Conservation (phyloP, 2,329 filamentous ascomycete species). For the Penicillium corylophilum region DNA sequence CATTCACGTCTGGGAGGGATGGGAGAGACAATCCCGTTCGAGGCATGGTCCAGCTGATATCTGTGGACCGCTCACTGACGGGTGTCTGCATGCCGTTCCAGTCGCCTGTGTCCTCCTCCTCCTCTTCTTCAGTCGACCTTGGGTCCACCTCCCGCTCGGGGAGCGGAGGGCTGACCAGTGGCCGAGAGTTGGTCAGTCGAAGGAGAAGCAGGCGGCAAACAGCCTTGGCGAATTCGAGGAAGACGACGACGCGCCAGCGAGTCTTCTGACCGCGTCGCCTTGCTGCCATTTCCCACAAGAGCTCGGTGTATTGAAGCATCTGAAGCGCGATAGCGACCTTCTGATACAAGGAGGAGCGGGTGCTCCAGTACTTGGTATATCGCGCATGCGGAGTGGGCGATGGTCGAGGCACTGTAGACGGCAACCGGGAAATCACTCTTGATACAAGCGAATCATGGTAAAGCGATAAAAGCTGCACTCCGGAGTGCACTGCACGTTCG, state of each 20-base stretch:
- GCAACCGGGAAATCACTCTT: constrained; percentile 59
- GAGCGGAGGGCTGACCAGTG: constrained; percentile 77
- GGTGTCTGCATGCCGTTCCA: constrained; percentile 50
- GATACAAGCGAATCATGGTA: constrained; percentile 89
- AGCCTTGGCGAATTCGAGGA: constrained; percentile 84
- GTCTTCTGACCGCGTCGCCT: constrained; percentile 76
- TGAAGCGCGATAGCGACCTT: constrained; percentile 79
- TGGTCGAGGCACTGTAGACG: constrained; percentile 50
- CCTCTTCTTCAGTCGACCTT: constrained; percentile 53
- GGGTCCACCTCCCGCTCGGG: constrained; percentile 82
- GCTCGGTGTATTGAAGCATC: constrained; percentile 89
- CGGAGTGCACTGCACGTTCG: constrained; percentile 65
- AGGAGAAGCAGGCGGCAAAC: constrained; percentile 77
- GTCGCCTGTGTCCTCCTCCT: constrained; percentile 40
- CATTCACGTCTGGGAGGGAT: constrained; percentile 72
- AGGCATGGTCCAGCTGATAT: constrained; percentile 82
- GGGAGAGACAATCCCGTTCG: constrained; percentile 84
- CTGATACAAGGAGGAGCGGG: constrained; percentile 68
- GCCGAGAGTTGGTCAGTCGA: constrained; percentile 77
- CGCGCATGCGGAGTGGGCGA: constrained; percentile 59
- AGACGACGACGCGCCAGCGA: constrained; percentile 82
- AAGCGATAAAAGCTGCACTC: constrained; percentile 83
- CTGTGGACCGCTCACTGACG: constrained; percentile 41
- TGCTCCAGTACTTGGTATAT: constrained; percentile 64
- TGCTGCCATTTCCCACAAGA: constrained; percentile 96